Evolutionary conservation across 805 yeast genomes (phyloP).

Genomic region (Yarrowia keelungensis): DNA sequence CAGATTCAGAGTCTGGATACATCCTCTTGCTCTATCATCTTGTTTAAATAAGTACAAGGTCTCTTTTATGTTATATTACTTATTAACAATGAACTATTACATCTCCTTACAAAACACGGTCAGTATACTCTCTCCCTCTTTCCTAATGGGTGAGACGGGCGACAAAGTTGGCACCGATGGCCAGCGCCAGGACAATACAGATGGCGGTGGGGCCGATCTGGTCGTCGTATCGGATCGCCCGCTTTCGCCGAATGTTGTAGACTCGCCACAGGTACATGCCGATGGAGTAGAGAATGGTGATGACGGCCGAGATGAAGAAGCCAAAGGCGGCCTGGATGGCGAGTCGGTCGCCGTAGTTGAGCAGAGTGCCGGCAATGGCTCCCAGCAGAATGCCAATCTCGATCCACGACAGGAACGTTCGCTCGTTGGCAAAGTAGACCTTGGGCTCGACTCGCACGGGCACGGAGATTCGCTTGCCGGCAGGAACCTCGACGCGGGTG

Average conservation of each 20-base stretch:
- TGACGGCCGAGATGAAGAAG: conserved; percentile 79
- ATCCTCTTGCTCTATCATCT: too few species aligned
- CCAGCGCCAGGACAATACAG: conserved; percentile 73
- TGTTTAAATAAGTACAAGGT: too few species aligned
- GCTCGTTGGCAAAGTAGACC: conserved; percentile 97
- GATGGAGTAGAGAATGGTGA: conserved; percentile 75
- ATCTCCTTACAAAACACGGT: neutral
- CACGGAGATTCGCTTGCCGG: conserved; percentile 86
- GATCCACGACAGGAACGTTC: conserved; percentile 93
- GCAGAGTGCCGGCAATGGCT: conserved; percentile 84
- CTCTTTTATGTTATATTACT: neutral
- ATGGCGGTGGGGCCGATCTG: conserved; percentile 84
- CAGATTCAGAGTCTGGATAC: too few species aligned
- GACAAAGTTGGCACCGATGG: conserved; percentile 59
- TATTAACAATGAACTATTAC: conserved; percentile 15
- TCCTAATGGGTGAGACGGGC: conserved; percentile 46
- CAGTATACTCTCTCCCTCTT: neutral
- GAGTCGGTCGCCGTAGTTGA: conserved; percentile 80
- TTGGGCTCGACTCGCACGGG: conserved; percentile 98
- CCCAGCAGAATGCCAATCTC: conserved; percentile 88
- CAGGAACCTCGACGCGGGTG: conserved; percentile 70
- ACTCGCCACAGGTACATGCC: conserved; percentile 82
- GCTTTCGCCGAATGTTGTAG: conserved; percentile 78
- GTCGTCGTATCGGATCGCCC: conserved; percentile 86
- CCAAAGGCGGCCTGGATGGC: conserved; percentile 85